A percentile compares a stretch with the other conserved stretches of the same genome.
Conservation (phyloP, 2,329 filamentous ascomycete species). For the Fusarium incarnatum region DNA sequence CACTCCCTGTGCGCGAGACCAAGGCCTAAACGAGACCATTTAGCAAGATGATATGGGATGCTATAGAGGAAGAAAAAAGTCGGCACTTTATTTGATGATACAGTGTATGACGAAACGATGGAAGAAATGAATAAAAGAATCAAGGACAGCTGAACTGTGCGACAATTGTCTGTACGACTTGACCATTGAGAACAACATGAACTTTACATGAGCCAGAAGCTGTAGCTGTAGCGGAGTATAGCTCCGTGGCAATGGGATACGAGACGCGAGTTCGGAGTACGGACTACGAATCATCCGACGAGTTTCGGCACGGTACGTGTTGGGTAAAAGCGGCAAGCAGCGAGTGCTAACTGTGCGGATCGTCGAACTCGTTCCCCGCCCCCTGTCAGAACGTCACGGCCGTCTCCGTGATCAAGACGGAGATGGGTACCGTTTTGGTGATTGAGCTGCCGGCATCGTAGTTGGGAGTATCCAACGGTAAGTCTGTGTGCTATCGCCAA, state of each 20-base stretch:
- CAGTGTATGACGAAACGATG: constrained; percentile 28
- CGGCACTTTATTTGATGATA: constrained; percentile 18
- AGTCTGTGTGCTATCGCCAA: neutral
- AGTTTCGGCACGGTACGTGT: neutral
- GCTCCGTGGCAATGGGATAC: neutral
- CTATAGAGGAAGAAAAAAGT: constrained; percentile 40
- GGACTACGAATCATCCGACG: constrained; percentile 6
- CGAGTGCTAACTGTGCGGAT: constrained; percentile 19
- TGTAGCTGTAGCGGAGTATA: neutral
- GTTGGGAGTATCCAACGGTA: constrained; percentile 5
- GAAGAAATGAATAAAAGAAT: constrained; percentile 7
- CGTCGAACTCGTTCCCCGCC: constrained; percentile 26
- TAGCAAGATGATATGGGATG: constrained; percentile 1
- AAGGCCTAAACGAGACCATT: constrained; percentile 40
- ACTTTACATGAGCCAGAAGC: neutral
- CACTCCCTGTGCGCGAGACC: constrained; percentile 44
- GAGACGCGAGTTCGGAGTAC: neutral
- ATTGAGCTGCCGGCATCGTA: constrained; percentile 22
- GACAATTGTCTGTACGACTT: neutral
- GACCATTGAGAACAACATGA: neutral
- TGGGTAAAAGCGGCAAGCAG: constrained; percentile 16
- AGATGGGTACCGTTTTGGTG: constrained; percentile 37
- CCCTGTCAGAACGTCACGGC: constrained; percentile 27
- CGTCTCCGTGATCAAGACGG: constrained; percentile 36
- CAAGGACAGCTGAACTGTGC: neutral